These are phyloP conservation scores for Acanthamoeba triangularis DNA, from an alignment of 208 protist species.

Conservation along the genomic window DNA sequence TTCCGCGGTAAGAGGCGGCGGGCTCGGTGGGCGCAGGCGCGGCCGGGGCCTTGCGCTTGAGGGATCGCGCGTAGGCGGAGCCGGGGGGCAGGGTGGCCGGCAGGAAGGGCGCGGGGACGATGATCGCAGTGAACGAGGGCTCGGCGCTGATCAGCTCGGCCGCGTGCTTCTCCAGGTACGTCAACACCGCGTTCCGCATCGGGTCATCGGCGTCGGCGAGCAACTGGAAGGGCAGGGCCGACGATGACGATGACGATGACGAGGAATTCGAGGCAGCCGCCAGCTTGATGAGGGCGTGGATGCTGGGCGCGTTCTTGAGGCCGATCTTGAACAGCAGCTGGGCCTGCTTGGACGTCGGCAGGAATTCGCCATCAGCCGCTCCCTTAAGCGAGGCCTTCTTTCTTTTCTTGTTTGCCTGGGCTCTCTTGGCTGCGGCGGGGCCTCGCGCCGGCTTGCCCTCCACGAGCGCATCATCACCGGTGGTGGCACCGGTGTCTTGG, in stretches of 20 bases:
- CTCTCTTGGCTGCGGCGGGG: no score
- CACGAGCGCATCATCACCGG: not conserved
- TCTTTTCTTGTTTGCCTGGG: no score
- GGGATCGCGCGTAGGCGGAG: slow-evolving; percentile 7
- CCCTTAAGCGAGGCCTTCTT: not conserved
- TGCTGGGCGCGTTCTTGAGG: slow-evolving; percentile 30
- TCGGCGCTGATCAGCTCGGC: not conserved
- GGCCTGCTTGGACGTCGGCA: not conserved
- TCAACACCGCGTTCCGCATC: not conserved
- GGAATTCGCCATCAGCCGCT: not conserved
- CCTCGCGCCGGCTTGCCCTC: not conserved
- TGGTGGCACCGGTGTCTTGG: not conserved
- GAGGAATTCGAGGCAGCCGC: not conserved
- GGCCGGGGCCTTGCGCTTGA: not conserved
- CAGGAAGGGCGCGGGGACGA: not conserved
- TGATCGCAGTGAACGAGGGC: not conserved
- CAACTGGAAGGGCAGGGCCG: not conserved
- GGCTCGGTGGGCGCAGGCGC: not conserved
- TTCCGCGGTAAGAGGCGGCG: not conserved
- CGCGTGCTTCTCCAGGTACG: slow-evolving; percentile 1
- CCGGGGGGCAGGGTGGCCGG: not conserved
- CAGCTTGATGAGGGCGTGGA: slow-evolving; percentile 32
- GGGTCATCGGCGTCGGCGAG: not conserved
- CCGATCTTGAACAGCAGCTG: slow-evolving; percentile 45
- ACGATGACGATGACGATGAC: not conserved